These are phyloP conservation scores for Colletotrichum costaricense DNA, from an alignment of 2,329 filamentous ascomycete species.

Conservation along the genomic window DNA sequence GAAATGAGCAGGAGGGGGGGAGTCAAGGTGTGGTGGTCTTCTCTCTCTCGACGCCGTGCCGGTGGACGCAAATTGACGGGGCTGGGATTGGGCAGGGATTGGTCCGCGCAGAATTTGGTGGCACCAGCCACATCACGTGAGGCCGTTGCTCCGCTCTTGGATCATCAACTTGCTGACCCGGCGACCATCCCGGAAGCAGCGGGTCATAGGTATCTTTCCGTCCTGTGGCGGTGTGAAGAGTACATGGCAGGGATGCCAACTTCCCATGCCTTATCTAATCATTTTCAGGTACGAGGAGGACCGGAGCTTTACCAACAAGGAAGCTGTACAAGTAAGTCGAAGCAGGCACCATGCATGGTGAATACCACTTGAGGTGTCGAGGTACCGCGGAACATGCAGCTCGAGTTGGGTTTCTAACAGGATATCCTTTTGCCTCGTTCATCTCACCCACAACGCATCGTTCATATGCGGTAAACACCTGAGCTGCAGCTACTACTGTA, in stretches of 20 bases:
- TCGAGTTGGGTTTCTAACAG: neutral
- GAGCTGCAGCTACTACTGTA: neutral
- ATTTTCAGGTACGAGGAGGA: neutral
- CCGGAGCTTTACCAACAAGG: neutral
- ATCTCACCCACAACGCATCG: neutral
- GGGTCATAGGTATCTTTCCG: neutral
- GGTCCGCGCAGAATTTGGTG: constrained; percentile 29
- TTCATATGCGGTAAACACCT: neutral
- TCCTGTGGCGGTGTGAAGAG: neutral
- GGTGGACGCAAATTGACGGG: constrained; percentile 37
- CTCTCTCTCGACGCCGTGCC: constrained; percentile 29
- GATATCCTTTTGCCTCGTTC: neutral
- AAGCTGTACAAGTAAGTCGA: neutral
- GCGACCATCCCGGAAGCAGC: constrained; percentile 32
- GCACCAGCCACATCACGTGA: constrained; percentile 37
- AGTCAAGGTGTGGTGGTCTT: constrained; percentile 36
- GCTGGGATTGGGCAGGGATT: constrained; percentile 36
- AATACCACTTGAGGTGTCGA: neutral
- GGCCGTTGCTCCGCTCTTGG: constrained; percentile 1
- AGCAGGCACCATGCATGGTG: constrained; percentile 2
- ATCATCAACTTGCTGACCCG: constrained; percentile 19
- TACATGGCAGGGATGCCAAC: constrained; percentile 6
- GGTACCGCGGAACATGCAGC: constrained; percentile 3
- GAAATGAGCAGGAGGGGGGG: constrained; percentile 35
- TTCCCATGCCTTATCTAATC: constrained; percentile 8